Base-by-base conservation (phyloP, 441 rosid genomes). In the Aleurites moluccanus region DNA sequence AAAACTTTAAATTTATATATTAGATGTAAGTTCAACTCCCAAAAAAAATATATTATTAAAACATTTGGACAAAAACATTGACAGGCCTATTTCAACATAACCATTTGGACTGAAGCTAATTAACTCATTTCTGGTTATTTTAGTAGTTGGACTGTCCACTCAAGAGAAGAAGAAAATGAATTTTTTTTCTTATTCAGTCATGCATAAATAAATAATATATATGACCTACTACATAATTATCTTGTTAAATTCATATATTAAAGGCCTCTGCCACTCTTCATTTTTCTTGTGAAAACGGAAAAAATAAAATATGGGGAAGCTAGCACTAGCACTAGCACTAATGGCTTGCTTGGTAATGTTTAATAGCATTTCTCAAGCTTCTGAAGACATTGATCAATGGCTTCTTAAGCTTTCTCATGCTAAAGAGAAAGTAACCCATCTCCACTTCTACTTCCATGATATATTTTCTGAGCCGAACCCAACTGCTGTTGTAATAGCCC, bases 361-460 rank as follows among this genome's bases (percentile, higher is more conserved):
- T 35, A 10, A 11, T 61, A 15, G 60, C n/a, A 18, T 28, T 35
- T 40, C 6, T 40, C 9, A 28, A 16, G 21, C 18, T 28, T 25
- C 75, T 42, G 14, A 52, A 35, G 64, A 74, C 55, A 55, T 74
- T 53, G 77, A 64, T 65, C 71, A 57, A 74, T 74, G 71, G 77
- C 64, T 64, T 52, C 35, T 21, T 5, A 9, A 73, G 1, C 10
- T 65, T 25, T 21, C 55, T 23, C 47, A 16, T 16, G 53, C 77
- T 16, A 62, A 71, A 23, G 77, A 73, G 67, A 81, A 80, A 42
- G 69, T 78, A 59, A 83, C 87, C 55, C 73, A 62, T 45, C 78
- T 88, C 67, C 70, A 40, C 21, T 90, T 88, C 80, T 88, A 79
- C 50, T 77, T 88, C 74, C 94, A 83, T 15, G 92, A 87, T 67